These are phyloP conservation scores for Flueggea neowawraea DNA, from an alignment of 441 rosid species.

Conservation along the genomic window DNA sequence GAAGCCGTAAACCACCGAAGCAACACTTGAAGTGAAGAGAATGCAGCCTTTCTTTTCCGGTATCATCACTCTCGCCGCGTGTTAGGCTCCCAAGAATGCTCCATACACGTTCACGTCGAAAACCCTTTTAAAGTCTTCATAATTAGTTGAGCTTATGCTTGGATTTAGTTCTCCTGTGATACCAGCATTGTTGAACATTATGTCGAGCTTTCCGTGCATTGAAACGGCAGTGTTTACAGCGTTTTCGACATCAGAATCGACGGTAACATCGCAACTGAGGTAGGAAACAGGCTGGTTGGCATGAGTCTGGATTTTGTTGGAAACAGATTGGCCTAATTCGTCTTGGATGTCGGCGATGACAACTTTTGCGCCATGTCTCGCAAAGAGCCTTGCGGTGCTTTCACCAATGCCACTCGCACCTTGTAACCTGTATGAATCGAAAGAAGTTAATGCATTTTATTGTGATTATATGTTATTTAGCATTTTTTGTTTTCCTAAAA, in stretches of 20 bases:
- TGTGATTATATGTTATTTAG: too few species aligned
- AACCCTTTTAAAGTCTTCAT: slow-evolving; percentile 20
- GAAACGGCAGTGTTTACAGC: slow-evolving; percentile 26
- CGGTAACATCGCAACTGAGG: slow-evolving; percentile 3
- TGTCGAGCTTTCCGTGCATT: slow-evolving; percentile 32
- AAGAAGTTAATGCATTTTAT: too few species aligned
- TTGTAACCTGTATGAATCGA: slow-evolving; percentile 2
- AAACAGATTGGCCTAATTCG: not conserved
- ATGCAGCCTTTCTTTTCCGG: slow-evolving; percentile 24
- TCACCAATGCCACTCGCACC: slow-evolving; percentile 6
- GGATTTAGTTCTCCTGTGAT: not conserved
- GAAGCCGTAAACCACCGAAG: slow-evolving; percentile 1
- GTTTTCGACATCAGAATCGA: slow-evolving; percentile 17
- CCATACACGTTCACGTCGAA: slow-evolving; percentile 27
- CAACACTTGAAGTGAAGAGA: slow-evolving; percentile 27
- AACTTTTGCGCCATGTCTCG: not conserved
- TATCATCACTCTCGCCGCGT: slow-evolving; percentile 37
- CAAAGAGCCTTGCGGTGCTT: slow-evolving; percentile 1
- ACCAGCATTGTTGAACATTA: slow-evolving; percentile 41
- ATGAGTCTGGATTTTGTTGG: too few species aligned
- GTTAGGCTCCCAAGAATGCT: slow-evolving; percentile 27
- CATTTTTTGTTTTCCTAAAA: too few species aligned
- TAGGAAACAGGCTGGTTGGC: not conserved
- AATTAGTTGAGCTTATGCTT: not conserved
- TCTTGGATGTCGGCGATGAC: not conserved